Base-by-base conservation (phyloP, 2,329 filamentous ascomycete species). In the Pyrenochaeta sp. region DNA sequence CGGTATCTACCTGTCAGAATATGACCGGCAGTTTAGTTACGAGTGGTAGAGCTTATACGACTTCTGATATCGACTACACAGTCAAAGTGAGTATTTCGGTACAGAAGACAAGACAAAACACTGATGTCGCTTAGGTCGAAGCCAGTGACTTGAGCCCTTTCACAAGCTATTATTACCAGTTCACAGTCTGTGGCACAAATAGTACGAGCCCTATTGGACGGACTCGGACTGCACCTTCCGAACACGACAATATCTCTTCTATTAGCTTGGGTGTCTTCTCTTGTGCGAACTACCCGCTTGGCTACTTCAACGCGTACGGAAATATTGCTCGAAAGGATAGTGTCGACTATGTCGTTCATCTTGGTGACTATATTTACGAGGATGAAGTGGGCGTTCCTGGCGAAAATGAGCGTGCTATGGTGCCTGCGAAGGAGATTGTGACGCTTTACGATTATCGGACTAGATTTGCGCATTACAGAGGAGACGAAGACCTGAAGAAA, bases 41-140 rank as follows among this genome's bases (percentile, higher is more conserved):
- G 19, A 80, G 79, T 2, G 90, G 90, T 3, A 84, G 78, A 28
- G 88, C 84, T 1, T 91, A 88, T 69, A 92, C 90, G 0, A 90
- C 84, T 27, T 90, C 86, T 1, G 90, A 93, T 68, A 86, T 92
- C 47, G 90, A 93, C 71, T 93, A 88, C 69, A 92, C 90, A 0
- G 80, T 92, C 58, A 91, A 91, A 82, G 86, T 87, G 66, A 50
- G 45, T 2, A 15, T 30, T 1, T 3, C 6, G 1, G 3, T 2
- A 8, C 1, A 3, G 2, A 3, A 39, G 2, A 2, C 12, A 1
- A 24, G 9, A 34, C n/a, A 27, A 64, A 15, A 15, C 36, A 66
- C 56, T 64, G 9, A 74, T 30, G 54, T 13, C 13, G 1, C 2
- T 9, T 52, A 88, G 84, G 84, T 91, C 13, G 89, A 92, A 74